phyloP scores from a whole-genome alignment of 2,329 filamentous ascomycete species.

The Chaetomiaceae sp. region DNA sequence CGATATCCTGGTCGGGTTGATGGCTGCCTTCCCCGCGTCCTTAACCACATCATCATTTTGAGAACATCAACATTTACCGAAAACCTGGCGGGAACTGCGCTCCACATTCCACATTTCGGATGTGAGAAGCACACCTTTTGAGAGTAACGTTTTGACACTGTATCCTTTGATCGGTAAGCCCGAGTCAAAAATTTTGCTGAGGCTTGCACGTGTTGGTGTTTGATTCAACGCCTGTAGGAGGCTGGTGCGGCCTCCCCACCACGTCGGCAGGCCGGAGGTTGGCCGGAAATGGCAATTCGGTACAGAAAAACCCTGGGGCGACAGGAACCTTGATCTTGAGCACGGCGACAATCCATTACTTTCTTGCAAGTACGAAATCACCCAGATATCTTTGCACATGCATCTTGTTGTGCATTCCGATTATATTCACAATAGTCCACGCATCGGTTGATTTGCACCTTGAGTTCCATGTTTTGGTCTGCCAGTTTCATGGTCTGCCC shows the following conservation, averaged over 20 bases:
- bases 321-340: too few species aligned
- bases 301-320: slow-evolving; percentile 8
- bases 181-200: not conserved
- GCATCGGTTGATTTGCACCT: not conserved
- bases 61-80: too few species aligned
- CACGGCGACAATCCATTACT: too few species aligned
- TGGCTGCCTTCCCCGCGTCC: not conserved
- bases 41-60: not conserved
- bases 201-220: too few species aligned
- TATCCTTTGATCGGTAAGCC: not conserved
- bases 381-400: too few species aligned
- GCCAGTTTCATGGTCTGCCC: not conserved
- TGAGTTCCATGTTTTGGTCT: not conserved
- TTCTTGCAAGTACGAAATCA: too few species aligned
- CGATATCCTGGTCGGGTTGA: not conserved
- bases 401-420: too few species aligned
- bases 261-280: slow-evolving; percentile 6
- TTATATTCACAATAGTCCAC: not conserved
- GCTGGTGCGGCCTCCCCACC: slow-evolving; percentile 11
- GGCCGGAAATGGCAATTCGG: slow-evolving; percentile 7
- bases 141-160: too few species aligned
- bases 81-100: too few species aligned
- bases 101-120: too few species aligned
- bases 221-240: not conserved
- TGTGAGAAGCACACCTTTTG: too few species aligned